Evolutionary conservation across 116 monocot species (phyloP), one percentile per base, ranked within the genome.

Genomic region (Iris pallida): DNA sequence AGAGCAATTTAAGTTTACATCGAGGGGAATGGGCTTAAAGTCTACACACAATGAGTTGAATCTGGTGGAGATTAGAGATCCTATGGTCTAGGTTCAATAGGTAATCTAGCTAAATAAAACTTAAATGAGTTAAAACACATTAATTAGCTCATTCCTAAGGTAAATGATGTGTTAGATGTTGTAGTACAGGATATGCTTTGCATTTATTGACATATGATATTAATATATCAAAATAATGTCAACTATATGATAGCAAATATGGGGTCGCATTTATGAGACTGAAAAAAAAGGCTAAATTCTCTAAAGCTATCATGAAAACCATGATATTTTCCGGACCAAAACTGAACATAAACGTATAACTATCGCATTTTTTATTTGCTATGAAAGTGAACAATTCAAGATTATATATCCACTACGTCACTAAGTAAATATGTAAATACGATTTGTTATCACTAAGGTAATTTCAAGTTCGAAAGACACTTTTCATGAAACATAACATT

Each of bases 11-110:
- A 30, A 9, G 17, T 5, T 41, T 11, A 40, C 61, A 41, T 19
- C 1, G 61, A 40, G 42, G 42, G 61, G 41, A 61, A 40, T 58
- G 57, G 19, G 61, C 8, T 13, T 61, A 12, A 61, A 61, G 19
- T 30, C 57, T 14, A 58, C 16, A 58, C 16, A 17, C 19, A 58
- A 58, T 15, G 19, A 17, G 19, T 58, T 16, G 19, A 12, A 10
- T 6, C 42, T 61, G 42, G 17, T 14, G 42, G 61, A 41, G 41
- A 58, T 58, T 58, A 6, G 57, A 58, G 57, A 58, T 58, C 57
- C 57, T 6, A 58, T 58, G 57, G 19, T 17, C 19, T 13, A 58
- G 57, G 57, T 58, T 58, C 57, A 58, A 17, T 17, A 17, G 57
- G 57, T 3, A 17, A 58, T 4, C 19, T 1, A 16, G 15, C 7